Base-by-base conservation (phyloP, 495 filamentous ascomycete species). In the Lasiosphaeria ovina region DNA sequence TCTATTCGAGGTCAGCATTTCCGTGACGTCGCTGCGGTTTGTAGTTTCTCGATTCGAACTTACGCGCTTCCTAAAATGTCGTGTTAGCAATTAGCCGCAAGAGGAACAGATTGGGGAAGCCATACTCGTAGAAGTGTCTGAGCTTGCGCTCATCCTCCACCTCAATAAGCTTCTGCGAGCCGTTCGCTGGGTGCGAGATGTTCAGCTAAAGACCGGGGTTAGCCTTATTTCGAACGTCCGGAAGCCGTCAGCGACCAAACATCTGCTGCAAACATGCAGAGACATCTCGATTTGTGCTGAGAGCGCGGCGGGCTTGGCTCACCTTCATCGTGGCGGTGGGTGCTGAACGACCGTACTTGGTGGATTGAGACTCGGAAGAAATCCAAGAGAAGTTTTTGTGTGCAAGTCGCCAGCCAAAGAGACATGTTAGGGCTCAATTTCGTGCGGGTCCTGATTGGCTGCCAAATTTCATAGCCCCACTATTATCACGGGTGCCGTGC, bases 151-250 rank as follows among this genome's bases (percentile, higher is more conserved):
- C 94, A 88, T 98, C 94, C 75, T 98, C 94, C 69, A 98, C 81
- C 74, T 98, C 94, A 81, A 98, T 88, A 68, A 98, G 86, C 83
- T 98, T 98, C 80, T 98, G 94, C 69, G 91, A 91, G 86, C 94
- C 94, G 83, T 98, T 97, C 83, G 92, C 89, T 72, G 95, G 94
- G 85, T 90, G 92, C 79, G 90, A 95, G 81, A 97, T 93, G 87
- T 97, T 96, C 84, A 96, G 84, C 89, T 96, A 40, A 17, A 49
- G 35, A 36, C 10, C 3, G 33, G 47, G 17, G 65, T 73, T 60
- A 73, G 71, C 58, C 59, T 53, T 14, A 31, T 51, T 45, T 12
- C 51, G 14, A 52, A 55, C 4, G 24, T 32, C 36, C 11, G 6
- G 10, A 16, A 47, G 57, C 49, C 35, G 47, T 38, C 40, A 14